A percentile compares a stretch with the other conserved stretches of the same genome.
Evolutionary conservation across 2,329 filamentous ascomycete species (phyloP).

Genomic region (Coniochaeta sp.): DNA sequence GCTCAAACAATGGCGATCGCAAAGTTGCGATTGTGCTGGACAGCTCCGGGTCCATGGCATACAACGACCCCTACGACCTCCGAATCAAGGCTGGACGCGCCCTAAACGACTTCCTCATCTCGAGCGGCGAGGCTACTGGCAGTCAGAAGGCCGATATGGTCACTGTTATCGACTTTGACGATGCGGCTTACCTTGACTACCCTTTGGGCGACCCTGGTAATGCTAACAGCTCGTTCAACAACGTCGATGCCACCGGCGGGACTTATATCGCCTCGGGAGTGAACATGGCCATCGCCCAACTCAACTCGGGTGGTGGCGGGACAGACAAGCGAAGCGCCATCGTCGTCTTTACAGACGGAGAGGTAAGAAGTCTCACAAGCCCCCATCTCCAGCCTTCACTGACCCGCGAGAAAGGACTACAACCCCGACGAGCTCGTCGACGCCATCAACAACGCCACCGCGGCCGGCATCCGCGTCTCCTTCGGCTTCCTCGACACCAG

Average conservation of each 20-base stretch:
- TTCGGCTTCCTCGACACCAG: slow-evolving; percentile 15
- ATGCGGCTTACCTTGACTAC: slow-evolving; percentile 7
- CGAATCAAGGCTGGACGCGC: slow-evolving; percentile 13
- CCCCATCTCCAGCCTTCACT: not conserved
- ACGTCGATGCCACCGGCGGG: slow-evolving; percentile 7
- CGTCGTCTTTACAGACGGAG: slow-evolving; percentile 17
- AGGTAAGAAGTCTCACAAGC: not conserved
- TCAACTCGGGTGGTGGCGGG: slow-evolving; percentile 7
- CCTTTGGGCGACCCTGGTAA: slow-evolving; percentile 9
- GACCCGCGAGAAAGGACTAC: slow-evolving; percentile 5
- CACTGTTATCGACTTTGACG: slow-evolving; percentile 13
- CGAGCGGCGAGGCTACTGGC: slow-evolving; percentile 9
- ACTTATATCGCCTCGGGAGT: slow-evolving; percentile 13
- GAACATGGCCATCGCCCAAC: slow-evolving; percentile 9
- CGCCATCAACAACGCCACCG: slow-evolving; percentile 17
- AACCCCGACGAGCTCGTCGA: slow-evolving; percentile 8
- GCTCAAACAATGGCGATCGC: slow-evolving; percentile 14
- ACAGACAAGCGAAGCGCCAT: slow-evolving; percentile 13
- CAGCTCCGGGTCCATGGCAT: slow-evolving; percentile 13
- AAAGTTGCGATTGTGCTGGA: slow-evolving; percentile 18
- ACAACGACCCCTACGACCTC: slow-evolving; percentile 11
- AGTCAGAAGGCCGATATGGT: slow-evolving; percentile 13
- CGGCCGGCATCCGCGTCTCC: slow-evolving; percentile 15
- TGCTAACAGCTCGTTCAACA: slow-evolving; percentile 7
- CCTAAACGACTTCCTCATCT: slow-evolving; percentile 14